Percentiles rank a stretch among this genome's conserved stretches.
These are phyloP conservation scores for Solanum rostratum DNA, from an alignment of 257 asterid species.

Conservation along the genomic window DNA sequence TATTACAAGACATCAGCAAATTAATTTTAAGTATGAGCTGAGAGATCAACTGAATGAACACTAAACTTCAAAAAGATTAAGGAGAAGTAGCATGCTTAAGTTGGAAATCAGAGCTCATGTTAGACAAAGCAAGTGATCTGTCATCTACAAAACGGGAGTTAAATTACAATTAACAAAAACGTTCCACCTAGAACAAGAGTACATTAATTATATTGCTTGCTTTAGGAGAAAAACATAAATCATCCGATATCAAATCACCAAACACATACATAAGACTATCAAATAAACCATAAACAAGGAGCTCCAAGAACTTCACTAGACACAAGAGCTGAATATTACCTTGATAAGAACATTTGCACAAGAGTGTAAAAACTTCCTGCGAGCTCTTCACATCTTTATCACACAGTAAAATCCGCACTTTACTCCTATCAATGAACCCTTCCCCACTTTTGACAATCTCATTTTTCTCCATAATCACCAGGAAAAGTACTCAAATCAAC, in stretches of 20 bases:
- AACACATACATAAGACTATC: neutral
- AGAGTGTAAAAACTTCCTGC: slow-evolving; percentile 55
- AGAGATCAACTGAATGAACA: neutral
- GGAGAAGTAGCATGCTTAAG: neutral
- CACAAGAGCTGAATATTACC: slow-evolving; percentile 26
- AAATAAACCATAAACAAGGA: neutral
- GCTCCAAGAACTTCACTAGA: neutral
- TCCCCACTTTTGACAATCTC: slow-evolving; percentile 54
- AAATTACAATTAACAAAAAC: neutral
- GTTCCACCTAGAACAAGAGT: neutral
- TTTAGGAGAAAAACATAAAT: neutral
- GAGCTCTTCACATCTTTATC: slow-evolving; percentile 75
- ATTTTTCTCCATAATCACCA: slow-evolving; percentile 35
- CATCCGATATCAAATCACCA: neutral
- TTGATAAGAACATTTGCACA: slow-evolving; percentile 87
- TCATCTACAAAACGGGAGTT: neutral
- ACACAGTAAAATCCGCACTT: slow-evolving; percentile 81
- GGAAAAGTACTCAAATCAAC: neutral
- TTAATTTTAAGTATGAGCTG: neutral
- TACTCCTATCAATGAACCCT: slow-evolving; percentile 86
- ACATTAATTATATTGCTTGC: neutral
- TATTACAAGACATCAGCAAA: neutral
- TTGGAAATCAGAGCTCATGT: neutral
- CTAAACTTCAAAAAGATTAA: neutral
- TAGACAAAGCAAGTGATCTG: neutral